Base-by-base conservation (phyloP, 2,329 filamentous ascomycete genomes). In the Exserohilum rostratum region DNA sequence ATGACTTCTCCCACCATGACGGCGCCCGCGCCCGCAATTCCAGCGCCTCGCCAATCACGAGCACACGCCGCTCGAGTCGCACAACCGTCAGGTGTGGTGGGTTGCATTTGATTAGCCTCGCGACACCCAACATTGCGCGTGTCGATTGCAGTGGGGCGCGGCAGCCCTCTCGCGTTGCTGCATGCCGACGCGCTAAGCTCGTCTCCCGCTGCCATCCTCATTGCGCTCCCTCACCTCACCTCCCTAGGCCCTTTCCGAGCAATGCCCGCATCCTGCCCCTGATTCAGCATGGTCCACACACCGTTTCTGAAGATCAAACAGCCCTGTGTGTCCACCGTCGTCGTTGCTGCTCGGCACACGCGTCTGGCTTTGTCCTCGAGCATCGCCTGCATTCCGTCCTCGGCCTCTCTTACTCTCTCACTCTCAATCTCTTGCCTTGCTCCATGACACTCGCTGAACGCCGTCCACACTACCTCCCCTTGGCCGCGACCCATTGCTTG, bases 111-210 rank as follows among this genome's bases (percentile, higher is more conserved):
- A 64, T 66, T 62, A 66, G 58, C 59, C 61, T 58, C 59, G 60
- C 57, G 63, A 64, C 60, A 65, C 68, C 67, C 67, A 68, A 69
- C 69, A 70, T 67, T 72, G 55, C 63, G 61, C 66, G 69, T 67
- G 55, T 70, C 62, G 62, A 46, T 46, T 55, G 68, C 22, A 4
- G 22, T 63, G 61, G 64, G 69, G 66, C 69, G 62, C 60, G 62
- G 61, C 53, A 53, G n/a, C 52, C 48, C 35, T 65, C 62, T 70
- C 59, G 66, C 66, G 67, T 58, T 49, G 56, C 61, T 61, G 43
- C 43, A 60, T 52, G 57, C 61, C 64, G 55, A 49, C 33, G 61
- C 63, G 65, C 68, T 68, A 66, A 65, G 57, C 59, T 59, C 50
- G 64, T 60, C 63, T 65, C 66, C 69, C 66, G 67, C 64, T 68